A percentile compares a stretch with the other conserved stretches of the same genome.
These are phyloP conservation scores for Bonia amplexicaulis DNA, from an alignment of 176 grass and related monocot species.

Conservation along the genomic window DNA sequence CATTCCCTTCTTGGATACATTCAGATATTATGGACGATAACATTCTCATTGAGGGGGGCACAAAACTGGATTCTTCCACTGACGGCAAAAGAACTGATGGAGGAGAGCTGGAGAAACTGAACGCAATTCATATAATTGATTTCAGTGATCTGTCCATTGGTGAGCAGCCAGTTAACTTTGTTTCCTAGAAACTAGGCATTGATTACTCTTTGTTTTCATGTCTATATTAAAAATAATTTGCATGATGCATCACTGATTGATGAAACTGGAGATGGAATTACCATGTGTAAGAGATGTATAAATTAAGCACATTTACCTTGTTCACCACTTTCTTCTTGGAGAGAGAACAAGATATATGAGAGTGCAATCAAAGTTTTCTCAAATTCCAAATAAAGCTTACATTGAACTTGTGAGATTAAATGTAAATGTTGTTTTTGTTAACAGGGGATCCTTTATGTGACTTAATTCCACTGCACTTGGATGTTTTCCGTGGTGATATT, in stretches of 20 bases:
- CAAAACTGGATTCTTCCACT: constrained; percentile 18
- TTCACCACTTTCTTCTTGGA: not conserved
- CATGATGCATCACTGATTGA: not conserved
- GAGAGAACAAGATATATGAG: not conserved
- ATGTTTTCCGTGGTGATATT: constrained; percentile 77
- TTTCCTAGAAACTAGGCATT: constrained; percentile 5
- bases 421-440: constrained; percentile 15
- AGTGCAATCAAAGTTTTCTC: not conserved
- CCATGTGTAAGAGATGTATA: not conserved
- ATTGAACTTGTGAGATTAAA: not conserved
- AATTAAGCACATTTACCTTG: not conserved
- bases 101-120: constrained; percentile 40
- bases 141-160: constrained; percentile 85
- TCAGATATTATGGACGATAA: constrained; percentile 99
- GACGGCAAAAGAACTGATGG: constrained; percentile 29
- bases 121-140: constrained; percentile 85
- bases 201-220: not conserved
- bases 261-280: constrained; percentile 8
- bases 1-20: constrained; percentile 82
- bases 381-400: not conserved
- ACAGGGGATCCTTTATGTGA: constrained; percentile 87
- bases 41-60: constrained; percentile 60
- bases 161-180: constrained; percentile 33
- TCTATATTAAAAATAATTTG: not conserved
- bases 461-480: constrained; percentile 86